Conservation (phyloP, 352 stramenopile species). For the Detonula confervacea region DNA sequence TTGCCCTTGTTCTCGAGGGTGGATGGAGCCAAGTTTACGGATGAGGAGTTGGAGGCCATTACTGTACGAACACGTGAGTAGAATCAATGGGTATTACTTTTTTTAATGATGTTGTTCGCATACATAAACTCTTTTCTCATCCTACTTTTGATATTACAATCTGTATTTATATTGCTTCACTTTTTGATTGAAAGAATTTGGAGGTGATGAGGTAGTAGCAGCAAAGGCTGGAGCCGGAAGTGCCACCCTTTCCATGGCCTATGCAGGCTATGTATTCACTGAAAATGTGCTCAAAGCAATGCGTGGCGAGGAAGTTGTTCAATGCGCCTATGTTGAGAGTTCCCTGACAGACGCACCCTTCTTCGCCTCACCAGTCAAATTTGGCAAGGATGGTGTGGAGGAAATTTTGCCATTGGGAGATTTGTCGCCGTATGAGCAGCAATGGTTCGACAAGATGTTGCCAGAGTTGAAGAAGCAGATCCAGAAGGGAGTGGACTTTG, state of each 20-base stretch:
- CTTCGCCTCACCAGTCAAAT: conserved; percentile 94
- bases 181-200: conserved; percentile 82
- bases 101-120: too few species aligned
- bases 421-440: conserved; percentile 86
- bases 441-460: conserved; percentile 88
- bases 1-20: conserved; percentile 98
- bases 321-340: conserved; percentile 98
- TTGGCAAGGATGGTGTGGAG: conserved; percentile 96
- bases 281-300: conserved; percentile 93
- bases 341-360: conserved; percentile 93
- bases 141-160: background rate
- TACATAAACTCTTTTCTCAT: too few species aligned
- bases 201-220: conserved; percentile 96
- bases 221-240: conserved; percentile 97
- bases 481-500: conserved; percentile 90
- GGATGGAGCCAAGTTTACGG: conserved; percentile 90
- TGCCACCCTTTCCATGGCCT: conserved; percentile 99
- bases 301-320: conserved; percentile 92
- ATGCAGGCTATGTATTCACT: conserved; percentile 95
- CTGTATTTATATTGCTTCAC: background rate
- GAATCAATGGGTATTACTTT: background rate
- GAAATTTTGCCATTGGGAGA: conserved; percentile 93
- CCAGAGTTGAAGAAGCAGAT: conserved; percentile 89
- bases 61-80: conserved; percentile 93
- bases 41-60: conserved; percentile 93